phyloP scores from a whole-genome alignment of 345 rosid genomes.

The Tarenaya hassleriana region DNA sequence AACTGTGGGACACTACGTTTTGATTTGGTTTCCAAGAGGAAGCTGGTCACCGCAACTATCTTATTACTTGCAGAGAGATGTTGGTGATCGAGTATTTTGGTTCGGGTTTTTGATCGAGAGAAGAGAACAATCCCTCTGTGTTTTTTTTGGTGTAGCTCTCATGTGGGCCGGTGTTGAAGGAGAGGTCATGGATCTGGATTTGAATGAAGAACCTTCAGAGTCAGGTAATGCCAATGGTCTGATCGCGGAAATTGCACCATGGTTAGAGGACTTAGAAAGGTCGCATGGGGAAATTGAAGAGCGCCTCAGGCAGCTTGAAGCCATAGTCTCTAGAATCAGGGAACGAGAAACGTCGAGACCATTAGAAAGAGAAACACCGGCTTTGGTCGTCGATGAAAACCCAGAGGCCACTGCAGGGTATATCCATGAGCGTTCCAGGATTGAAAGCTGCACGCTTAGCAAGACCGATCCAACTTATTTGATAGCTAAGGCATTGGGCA shows the following conservation, averaged over 20 bases:
- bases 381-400: slow-evolving; percentile 12
- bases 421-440: slow-evolving; percentile 25
- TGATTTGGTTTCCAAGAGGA: too few relatives aligned
- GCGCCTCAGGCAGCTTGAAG: slow-evolving; percentile 51
- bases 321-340: slow-evolving; percentile 42
- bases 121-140: neutral
- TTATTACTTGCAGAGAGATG: neutral
- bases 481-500: slow-evolving; percentile 46
- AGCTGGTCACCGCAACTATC: too few relatives aligned
- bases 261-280: slow-evolving; percentile 38
- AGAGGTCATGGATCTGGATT: slow-evolving; percentile 46
- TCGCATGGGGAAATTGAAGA: slow-evolving; percentile 48
- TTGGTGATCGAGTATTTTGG: neutral
- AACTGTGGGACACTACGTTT: too few relatives aligned
- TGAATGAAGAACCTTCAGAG: slow-evolving; percentile 47
- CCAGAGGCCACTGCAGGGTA: slow-evolving; percentile 21
- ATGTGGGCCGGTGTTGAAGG: slow-evolving; percentile 28
- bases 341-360: slow-evolving; percentile 20
- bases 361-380: slow-evolving; percentile 17
- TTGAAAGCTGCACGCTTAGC: slow-evolving; percentile 22
- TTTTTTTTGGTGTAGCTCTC: slow-evolving; percentile 10
- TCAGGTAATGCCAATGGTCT: too few relatives aligned
- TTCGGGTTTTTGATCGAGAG: slow-evolving; percentile 17
- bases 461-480: slow-evolving; percentile 28
- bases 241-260: slow-evolving; percentile 29